A percentile compares a stretch with the other conserved stretches of the same genome.
These are phyloP conservation scores for Ceratocystis albifundus DNA, from an alignment of 2,329 filamentous ascomycete species.

Conservation along the genomic window DNA sequence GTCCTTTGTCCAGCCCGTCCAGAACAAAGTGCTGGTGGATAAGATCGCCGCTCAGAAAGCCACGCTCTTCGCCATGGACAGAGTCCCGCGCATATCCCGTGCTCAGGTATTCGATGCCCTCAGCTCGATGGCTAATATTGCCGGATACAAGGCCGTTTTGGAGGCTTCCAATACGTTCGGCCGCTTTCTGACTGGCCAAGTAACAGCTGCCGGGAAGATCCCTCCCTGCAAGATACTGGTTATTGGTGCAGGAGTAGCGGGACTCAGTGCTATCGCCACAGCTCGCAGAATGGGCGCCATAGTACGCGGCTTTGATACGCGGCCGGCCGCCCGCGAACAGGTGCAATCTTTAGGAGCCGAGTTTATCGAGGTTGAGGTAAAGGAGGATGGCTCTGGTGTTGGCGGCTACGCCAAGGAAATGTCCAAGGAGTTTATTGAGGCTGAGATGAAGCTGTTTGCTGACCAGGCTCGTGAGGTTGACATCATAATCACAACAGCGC, in stretches of 20 bases:
- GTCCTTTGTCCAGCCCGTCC: conserved; percentile 70
- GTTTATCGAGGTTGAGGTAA: conserved; percentile 73
- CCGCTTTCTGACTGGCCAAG: conserved; percentile 77
- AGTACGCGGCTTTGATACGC: conserved; percentile 82
- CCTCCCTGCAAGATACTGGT: conserved; percentile 83
- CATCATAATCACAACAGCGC: conserved; percentile 84
- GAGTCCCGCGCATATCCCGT: conserved; percentile 79
- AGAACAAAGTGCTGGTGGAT: conserved; percentile 66
- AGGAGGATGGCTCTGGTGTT: conserved; percentile 73
- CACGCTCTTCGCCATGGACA: conserved; percentile 81
- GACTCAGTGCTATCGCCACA: conserved; percentile 76
- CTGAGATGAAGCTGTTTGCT: conserved; percentile 85
- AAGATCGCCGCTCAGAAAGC: conserved; percentile 58
- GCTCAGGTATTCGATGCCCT: conserved; percentile 82
- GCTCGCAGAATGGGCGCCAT: conserved; percentile 79
- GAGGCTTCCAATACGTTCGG: conserved; percentile 86
- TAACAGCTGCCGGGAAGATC: conserved; percentile 81
- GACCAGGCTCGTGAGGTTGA: conserved; percentile 80
- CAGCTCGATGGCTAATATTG: conserved; percentile 89
- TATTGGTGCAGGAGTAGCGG: conserved; percentile 81
- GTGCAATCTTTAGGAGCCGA: conserved; percentile 84
- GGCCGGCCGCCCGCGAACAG: conserved; percentile 75
- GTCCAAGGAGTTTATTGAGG: conserved; percentile 86
- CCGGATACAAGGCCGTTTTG: conserved; percentile 81
- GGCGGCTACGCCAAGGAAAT: conserved; percentile 89